A percentile compares a stretch with the other conserved stretches of the same genome.
Evolutionary conservation across 345 rosid species (phyloP).

Genomic region (Murraya koenigii): DNA sequence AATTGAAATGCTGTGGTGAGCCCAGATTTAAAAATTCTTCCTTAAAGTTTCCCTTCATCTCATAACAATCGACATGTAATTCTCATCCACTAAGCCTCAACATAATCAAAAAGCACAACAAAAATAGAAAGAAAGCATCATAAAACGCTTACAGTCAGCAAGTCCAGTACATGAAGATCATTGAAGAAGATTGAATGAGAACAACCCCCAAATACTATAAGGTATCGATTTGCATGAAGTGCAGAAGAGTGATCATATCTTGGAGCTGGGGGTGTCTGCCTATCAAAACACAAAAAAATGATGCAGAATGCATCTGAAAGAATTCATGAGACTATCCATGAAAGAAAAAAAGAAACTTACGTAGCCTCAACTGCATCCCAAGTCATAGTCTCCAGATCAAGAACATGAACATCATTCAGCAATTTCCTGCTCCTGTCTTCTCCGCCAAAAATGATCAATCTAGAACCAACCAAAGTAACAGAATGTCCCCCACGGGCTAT

Average conservation of each 20-base stretch:
- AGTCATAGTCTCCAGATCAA: constrained; percentile 80
- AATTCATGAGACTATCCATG: not conserved
- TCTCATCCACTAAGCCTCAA: not conserved
- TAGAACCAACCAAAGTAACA: constrained; percentile 72
- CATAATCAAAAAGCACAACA: constrained; percentile 9
- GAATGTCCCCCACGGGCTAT: constrained; percentile 94
- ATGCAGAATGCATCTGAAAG: constrained; percentile 26
- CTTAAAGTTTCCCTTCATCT: not conserved
- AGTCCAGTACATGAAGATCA: constrained; percentile 92
- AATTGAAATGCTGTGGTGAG: not conserved
- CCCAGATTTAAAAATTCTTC: not conserved
- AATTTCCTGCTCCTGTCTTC: constrained; percentile 77
- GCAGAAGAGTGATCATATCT: constrained; percentile 97
- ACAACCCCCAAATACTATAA: constrained; percentile 90
- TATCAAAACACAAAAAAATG: constrained; percentile 41
- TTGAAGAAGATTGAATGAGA: constrained; percentile 89
- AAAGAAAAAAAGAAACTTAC: constrained; percentile 46
- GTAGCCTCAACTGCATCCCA: constrained; percentile 69
- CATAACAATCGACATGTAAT: not conserved
- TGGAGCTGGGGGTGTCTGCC: constrained; percentile 95
- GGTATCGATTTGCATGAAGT: constrained; percentile 67
- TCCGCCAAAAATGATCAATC: constrained; percentile 83
- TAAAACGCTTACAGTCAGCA: constrained; percentile 64
- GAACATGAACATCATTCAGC: constrained; percentile 73
- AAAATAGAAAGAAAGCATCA: not conserved